Base-by-base conservation (phyloP, 2,329 filamentous ascomycete species). In the Coniella lustricola region DNA sequence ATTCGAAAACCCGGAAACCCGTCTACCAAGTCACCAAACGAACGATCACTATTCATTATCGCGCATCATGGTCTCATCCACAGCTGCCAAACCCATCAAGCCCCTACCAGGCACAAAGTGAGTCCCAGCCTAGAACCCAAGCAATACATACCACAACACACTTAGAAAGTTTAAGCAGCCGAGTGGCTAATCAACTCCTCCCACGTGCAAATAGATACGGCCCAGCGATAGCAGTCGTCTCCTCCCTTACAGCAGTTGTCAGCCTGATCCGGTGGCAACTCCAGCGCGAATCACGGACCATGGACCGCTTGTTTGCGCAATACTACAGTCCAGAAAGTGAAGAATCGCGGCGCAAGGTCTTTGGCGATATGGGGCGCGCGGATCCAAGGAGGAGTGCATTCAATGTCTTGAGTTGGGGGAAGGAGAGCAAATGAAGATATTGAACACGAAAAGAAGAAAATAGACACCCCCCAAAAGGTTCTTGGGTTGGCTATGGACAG, bases 241-340 rank as follows among this genome's bases (percentile, higher is more conserved):
- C 42, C 21, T 48, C 47, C 52, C 22, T 57, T 12, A 51, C 60
- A 16, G 55, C 57, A 14, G 52, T 68, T 21, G 64, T 49, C n/a
- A 49, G 55, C 50, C 68, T 65, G 51, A 60, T 69, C 44, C 55
- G 55, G 44, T 55, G 50, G 13, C 66, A 68, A 41, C 60, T 69
- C 37, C 46, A 52, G 35, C 57, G 48, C 25, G 61, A 64, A 46
- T 67, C 66, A 4, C 54, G 55, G 25, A 62, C 59, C 4, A 63
- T 69, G 57, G 67, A 69, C 52, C 61, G 60, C 35, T 66, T 60
- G 52, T 69, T 69, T 51, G 48, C 62, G 32, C 60, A 63, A 49
- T 69, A 69, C 60, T 61, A 67, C 56, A 67, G 61, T 7, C 54
- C 64, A 5, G 53, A 65, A 51, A 68, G 67, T 49, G 65, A 69